Base-by-base conservation (phyloP, 345 rosid species). In the Isatis tinctoria region DNA sequence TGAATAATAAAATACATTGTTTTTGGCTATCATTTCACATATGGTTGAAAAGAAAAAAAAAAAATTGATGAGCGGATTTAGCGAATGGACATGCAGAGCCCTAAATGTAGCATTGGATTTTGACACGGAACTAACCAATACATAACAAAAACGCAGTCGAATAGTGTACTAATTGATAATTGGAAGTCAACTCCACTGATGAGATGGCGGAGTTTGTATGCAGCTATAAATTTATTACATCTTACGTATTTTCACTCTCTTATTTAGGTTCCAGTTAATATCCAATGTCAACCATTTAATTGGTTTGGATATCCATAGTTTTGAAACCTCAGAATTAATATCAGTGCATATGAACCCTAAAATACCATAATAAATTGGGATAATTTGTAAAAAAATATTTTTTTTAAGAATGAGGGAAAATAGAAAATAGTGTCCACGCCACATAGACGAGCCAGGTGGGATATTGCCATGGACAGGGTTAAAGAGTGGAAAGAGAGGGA, bases 151-250 rank as follows among this genome's bases (percentile, higher is more conserved):
- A 66, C 67, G 67, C 18, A 33, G 14, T 59, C 64, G 40, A 10
- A 61, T 43, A 14, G 27, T 48, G 22, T 48, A 47, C n/a, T n/a
- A 49, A 17, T 52, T 73, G 47, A 11, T 65, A 8, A 11, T 7
- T 18, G 26, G 69, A 52, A 60, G 69, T 75, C 79, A 75, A 67
- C 71, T 65, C 24, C 67, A 68, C 68, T 68, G 62, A 73, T 67
- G 69, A 51, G 48, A 64, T 56, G 57, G 57, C 49, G 67, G 54
- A 60, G 22, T 5, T 60, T 75, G 78, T 67, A 67, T 67, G 78
- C 78, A 74, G 40, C 32, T 64, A 67, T 66, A 66, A 26, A 44
- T 73, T 45, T 17, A 35, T 65, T 28, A 54, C 7, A 62, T 14
- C 33, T 49, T 40, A 52, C 14, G 66, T 47, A 17, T 37, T n/a